Percentiles rank a stretch among this genome's conserved stretches.
Conservation (phyloP, 495 filamentous ascomycete genomes). For the Penicillium diatomitis region DNA sequence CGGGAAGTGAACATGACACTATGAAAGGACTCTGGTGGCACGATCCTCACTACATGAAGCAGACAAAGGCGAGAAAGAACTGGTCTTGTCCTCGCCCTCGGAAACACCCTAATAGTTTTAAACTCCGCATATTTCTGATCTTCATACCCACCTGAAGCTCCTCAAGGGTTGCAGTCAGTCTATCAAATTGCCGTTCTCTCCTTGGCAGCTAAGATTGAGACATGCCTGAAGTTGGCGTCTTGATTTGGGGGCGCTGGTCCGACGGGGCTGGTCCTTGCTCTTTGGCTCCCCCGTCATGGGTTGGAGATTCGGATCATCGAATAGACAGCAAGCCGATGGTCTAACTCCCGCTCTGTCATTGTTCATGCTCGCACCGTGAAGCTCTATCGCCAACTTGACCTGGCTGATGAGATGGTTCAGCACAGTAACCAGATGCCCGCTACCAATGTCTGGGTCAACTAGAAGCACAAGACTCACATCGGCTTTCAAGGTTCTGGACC, state of each 20-base stretch:
- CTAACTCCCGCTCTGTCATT: constrained; percentile 26
- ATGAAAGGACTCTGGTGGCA: too few species aligned
- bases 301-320: constrained; percentile 30
- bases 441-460: constrained; percentile 28
- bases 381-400: constrained; percentile 29
- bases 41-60: too few species aligned
- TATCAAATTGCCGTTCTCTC: not conserved
- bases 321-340: constrained; percentile 14
- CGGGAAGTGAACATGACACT: too few species aligned
- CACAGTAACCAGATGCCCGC: constrained; percentile 24
- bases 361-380: constrained; percentile 38
- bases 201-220: not conserved
- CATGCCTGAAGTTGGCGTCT: constrained; percentile 20
- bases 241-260: constrained; percentile 34
- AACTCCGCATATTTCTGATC: too few species aligned
- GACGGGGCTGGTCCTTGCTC: constrained; percentile 31
- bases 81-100: too few species aligned
- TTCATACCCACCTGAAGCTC: too few species aligned
- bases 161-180: not conserved
- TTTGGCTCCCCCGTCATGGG: constrained; percentile 29
- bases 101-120: too few species aligned
- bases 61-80: too few species aligned
- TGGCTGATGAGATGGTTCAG: constrained; percentile 24
- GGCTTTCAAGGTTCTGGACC: constrained; percentile 16
- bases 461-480: constrained; percentile 14